Evolutionary conservation across 1,284 basidiomycete species (phyloP), one percentile per base, ranked within the genome.

Genomic region (Ceratobasidium sp.): DNA sequence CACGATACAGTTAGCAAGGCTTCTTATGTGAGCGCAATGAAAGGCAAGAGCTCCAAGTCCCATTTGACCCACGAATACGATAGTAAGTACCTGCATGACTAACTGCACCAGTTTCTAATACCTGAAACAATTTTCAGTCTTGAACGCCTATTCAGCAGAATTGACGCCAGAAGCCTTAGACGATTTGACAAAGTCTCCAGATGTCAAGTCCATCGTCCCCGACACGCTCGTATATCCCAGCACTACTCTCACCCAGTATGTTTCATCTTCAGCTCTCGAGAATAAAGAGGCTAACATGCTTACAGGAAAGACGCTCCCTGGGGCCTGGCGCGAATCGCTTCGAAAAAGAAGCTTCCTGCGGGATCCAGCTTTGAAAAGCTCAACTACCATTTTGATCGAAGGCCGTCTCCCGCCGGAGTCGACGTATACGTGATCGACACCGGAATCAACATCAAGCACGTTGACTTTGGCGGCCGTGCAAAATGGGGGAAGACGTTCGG

Each of bases 391-490:
- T 44, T 43, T 28, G 7, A 41, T 14, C 14, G 16, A 2, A 23
- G n/a, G 2, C 32, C 58, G n/a, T 21, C 32, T 28, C 58, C 30
- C 18, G 4, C 35, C 2, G 57, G 35, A 21, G 58, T 61, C 8
- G 38, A 61, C 58, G 38, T 44, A 61, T 92, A 91, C 77, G 85
- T 93, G 78, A 83, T 92, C 75, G 89, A 94, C 82, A 96, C 94
- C 38, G 95, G 97, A 79, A 92, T 99, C 86, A 94, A 97, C 84
- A 83, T 93, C 76, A 77, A 88, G 26, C 97, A 99, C 82, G 83
- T 84, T 47, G 95, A 98, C 80, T 96, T 99, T 78, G 89, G 93
- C 80, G 92, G 92, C 46, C 91, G 95, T 73, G 95, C 95, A 54
- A 79, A 77, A 52, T 95, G 93, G 93, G 93, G 93, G 38, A 90